Conservation (phyloP, 1,139 yeast genomes). For the Candida sp. region DNA sequence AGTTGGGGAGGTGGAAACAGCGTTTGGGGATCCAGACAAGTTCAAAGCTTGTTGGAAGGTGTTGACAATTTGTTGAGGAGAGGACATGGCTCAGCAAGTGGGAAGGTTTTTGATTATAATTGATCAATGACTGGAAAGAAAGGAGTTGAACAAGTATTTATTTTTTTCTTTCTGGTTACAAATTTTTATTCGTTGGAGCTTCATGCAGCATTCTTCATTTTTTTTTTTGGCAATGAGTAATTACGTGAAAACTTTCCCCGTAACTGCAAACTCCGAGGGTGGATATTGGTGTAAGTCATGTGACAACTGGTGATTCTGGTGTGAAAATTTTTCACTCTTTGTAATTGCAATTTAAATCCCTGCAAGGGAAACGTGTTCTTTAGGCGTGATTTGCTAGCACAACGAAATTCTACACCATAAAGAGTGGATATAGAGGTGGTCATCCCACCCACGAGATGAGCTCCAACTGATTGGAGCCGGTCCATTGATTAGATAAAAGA, state of each 20-base stretch:
- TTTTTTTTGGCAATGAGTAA: constrained; percentile 1
- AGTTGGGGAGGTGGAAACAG: constrained; percentile 79
- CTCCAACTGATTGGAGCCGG: neutral
- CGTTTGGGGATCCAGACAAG: constrained; percentile 56
- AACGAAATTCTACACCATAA: neutral
- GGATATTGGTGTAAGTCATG: neutral
- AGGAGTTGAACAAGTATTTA: neutral
- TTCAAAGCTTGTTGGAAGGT: constrained; percentile 59
- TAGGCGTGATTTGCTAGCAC: neutral
- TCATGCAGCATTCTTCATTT: neutral
- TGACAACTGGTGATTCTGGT: neutral
- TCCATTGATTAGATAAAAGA: constrained; percentile 1
- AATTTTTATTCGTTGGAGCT: neutral
- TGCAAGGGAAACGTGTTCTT: neutral
- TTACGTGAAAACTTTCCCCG: neutral
- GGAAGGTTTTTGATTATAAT: neutral
- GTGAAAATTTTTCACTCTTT: neutral
- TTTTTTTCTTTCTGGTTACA: neutral
- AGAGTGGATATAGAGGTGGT: neutral
- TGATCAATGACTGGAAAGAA: neutral
- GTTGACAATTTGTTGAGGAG: constrained; percentile 71
- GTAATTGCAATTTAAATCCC: neutral
- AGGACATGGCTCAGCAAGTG: constrained; percentile 45
- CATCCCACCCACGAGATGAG: neutral
- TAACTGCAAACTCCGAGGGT: neutral